Evolutionary conservation across 1,284 basidiomycete genomes (phyloP).

Genomic region (Coniferiporia weirii): DNA sequence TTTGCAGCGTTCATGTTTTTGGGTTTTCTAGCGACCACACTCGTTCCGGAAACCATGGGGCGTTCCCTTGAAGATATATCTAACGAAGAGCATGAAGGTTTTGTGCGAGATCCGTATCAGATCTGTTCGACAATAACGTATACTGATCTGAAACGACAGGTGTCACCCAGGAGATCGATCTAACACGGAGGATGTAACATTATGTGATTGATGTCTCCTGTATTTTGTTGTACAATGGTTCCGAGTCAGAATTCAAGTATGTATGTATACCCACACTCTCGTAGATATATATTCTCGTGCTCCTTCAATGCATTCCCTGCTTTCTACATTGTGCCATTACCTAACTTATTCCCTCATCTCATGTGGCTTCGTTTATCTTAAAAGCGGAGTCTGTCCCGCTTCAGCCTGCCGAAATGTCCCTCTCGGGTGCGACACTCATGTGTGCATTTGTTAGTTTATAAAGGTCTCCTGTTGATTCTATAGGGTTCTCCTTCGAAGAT

Average conservation of each 20-base stretch:
- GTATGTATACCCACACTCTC: background rate
- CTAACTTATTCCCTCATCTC: too few relatives aligned
- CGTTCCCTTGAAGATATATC: conserved; percentile 66
- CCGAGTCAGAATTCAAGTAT: too few relatives aligned
- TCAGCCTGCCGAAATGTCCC: too few relatives aligned
- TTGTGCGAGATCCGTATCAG: conserved; percentile 33
- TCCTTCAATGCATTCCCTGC: background rate
- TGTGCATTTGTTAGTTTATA: too few relatives aligned
- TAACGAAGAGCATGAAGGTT: conserved; percentile 62
- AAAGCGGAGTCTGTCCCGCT: too few relatives aligned
- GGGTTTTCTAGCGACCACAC: conserved; percentile 70
- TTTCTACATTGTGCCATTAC: too few relatives aligned
- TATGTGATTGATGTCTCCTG: too few relatives aligned
- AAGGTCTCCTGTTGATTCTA: too few relatives aligned
- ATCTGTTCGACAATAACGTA: background rate
- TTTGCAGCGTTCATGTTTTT: conserved; percentile 80
- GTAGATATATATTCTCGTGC: background rate
- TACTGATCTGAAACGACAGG: background rate
- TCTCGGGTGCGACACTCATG: too few relatives aligned
- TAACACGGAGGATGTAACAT: background rate
- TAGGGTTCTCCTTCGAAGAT: too few relatives aligned
- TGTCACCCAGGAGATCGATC: background rate
- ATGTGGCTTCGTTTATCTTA: too few relatives aligned
- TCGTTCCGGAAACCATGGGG: conserved; percentile 73
- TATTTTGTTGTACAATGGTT: too few relatives aligned